Evolutionary conservation across 345 rosid genomes (phyloP).

Genomic region (Xanthoceras sorbifolium): DNA sequence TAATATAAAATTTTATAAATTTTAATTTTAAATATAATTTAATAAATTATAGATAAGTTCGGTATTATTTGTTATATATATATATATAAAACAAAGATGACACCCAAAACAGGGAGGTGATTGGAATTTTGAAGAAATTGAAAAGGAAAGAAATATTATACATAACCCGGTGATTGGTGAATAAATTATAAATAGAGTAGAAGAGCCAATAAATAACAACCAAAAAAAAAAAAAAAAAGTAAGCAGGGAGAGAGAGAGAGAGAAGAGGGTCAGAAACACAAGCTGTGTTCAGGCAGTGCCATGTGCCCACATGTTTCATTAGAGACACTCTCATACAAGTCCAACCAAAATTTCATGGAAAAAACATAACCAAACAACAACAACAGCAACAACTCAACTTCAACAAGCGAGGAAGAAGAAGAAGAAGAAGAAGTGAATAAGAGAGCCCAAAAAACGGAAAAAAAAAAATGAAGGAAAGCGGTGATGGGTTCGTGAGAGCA

Average conservation of each 20-base stretch:
- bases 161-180: no score
- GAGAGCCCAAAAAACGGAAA: not conserved
- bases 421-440: not conserved
- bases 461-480: conserved; percentile 57
- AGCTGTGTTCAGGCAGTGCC: conserved; percentile 41
- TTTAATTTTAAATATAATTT: no score
- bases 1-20: no score
- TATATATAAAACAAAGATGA: no score
- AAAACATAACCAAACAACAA: not conserved
- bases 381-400: conserved; percentile 3
- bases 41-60: no score
- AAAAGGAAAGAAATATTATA: no score
- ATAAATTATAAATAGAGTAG: no score
- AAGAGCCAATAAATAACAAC: no score
- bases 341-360: conserved; percentile 1
- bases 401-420: not conserved
- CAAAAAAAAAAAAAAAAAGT: no score
- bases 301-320: conserved; percentile 55
- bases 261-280: conserved; percentile 29
- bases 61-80: no score
- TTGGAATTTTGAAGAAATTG: no score
- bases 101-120: no score
- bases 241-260: not conserved
- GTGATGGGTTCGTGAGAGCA: conserved; percentile 88
- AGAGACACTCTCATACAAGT: not conserved